Base-by-base conservation (phyloP, 331 rosid species). In the Telfairia occidentalis region DNA sequence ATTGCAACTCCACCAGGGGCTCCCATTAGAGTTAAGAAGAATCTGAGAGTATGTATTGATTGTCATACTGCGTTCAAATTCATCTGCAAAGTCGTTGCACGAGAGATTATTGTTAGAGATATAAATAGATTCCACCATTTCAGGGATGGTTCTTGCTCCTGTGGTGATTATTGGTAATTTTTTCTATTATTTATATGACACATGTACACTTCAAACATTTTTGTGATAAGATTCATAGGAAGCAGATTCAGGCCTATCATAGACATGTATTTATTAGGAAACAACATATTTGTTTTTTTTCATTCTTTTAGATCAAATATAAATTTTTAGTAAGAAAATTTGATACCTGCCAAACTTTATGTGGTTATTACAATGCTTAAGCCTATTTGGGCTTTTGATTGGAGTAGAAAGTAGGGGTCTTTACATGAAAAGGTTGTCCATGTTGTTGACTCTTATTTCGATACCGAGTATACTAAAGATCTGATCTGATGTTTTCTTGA, bases 121-220 rank as follows among this genome's bases (percentile, higher is more conserved):
- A 69, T 83, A 59, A 89, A 90, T 65, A 86, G 97, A 61, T 92
- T 90, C 86, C 98, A 90, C 81, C 98, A 90, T 86, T 92, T 92
- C 75, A 90, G 78, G 82, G 88, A 86, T 54, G 98, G 98, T 28
- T 84, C 88, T 21, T 90, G 97, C 84, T 92, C 98, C 55, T 92
- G 97, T 75, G 87, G 97, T 28, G 97, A 92, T 85, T 90, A 87
- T 78, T 90, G 98, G 98, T 92, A 81, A 87, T 48, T 23, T 9
- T 15, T 64, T 45, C 60, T 42, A 13, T 67, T 24, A 40, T 69
- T 69, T 12, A 46, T 42, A 26, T 6, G 34, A 43, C 32, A 69
- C 55, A 24, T 43, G 29, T 24, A 69, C 55, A 43, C 21, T 43
- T 24, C 5, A 43, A 40, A 21, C 55, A 69, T 66, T 66, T 43